A percentile compares a stretch with the other conserved stretches of the same genome.
These are phyloP conservation scores for Rhynchospora tenuis DNA, from an alignment of 176 grass and related monocot species.

Conservation along the genomic window DNA sequence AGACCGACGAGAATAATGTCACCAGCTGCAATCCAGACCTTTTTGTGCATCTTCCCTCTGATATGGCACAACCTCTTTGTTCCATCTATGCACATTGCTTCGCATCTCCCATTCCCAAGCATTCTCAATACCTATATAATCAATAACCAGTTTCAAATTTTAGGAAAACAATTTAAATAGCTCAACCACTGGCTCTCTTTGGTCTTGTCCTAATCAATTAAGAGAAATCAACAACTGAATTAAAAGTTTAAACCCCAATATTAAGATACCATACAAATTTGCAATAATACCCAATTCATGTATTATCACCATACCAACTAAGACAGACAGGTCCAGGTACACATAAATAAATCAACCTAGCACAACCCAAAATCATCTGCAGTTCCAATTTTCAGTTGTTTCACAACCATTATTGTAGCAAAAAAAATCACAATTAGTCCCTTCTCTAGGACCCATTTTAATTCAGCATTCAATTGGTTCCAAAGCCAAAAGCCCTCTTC, in stretches of 20 bases:
- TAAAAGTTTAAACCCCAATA: background rate
- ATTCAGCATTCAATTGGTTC: background rate
- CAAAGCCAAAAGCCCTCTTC: background rate
- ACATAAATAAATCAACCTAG: background rate
- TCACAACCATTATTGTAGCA: background rate
- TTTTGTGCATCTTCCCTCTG: slow-evolving; percentile 83
- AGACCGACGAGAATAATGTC: slow-evolving; percentile 78
- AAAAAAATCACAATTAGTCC: background rate
- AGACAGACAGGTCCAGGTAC: background rate
- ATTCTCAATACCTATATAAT: slow-evolving; percentile 7
- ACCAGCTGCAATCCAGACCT: slow-evolving; percentile 82
- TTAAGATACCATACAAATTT: background rate
- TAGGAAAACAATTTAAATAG: background rate
- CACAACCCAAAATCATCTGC: background rate
- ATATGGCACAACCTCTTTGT: slow-evolving; percentile 75
- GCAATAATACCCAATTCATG: background rate
- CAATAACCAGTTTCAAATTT: background rate
- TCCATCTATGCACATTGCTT: slow-evolving; percentile 69
- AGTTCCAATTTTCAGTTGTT: background rate
- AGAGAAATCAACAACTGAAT: background rate
- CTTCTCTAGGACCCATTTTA: background rate
- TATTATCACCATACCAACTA: background rate
- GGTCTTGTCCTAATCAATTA: background rate
- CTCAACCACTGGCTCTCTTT: background rate
- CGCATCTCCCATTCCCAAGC: slow-evolving; percentile 60